Evolutionary conservation across 2,329 filamentous ascomycete species (phyloP).

Genomic region (Alternaria sp.): DNA sequence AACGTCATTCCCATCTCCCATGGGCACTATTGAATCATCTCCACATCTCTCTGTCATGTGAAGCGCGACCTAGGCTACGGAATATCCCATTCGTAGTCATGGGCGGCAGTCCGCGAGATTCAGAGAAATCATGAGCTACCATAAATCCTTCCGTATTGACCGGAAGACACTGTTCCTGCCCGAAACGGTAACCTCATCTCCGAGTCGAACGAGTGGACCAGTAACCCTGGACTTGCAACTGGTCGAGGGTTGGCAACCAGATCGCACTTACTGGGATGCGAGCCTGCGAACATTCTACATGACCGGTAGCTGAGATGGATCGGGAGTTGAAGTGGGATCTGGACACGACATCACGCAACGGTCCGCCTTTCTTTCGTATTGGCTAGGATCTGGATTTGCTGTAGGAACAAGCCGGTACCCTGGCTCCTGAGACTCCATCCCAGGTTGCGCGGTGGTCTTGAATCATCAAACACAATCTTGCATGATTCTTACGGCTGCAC

Average conservation of each 20-base stretch:
- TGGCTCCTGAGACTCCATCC: background rate
- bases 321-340: background rate
- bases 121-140: background rate
- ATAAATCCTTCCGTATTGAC: background rate
- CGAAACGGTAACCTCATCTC: conserved; percentile 1
- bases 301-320: background rate
- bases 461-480: background rate
- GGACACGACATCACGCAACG: background rate
- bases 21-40: conserved; percentile 6
- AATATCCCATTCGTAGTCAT: background rate
- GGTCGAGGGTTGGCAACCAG: background rate
- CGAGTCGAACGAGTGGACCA: background rate
- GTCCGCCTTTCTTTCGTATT: background rate
- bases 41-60: background rate
- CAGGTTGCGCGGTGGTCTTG: background rate
- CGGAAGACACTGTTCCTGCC: background rate
- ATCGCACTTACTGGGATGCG: background rate
- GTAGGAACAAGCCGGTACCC: background rate
- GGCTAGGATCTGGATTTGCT: background rate
- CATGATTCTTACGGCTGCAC: background rate
- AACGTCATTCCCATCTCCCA: conserved; percentile 6
- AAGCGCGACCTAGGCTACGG: background rate
- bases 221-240: background rate
- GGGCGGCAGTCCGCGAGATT: background rate
- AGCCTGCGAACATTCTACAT: background rate